Conservation (phyloP, 805 yeast genomes). For the Vanderwaltozyma verrucispora region DNA sequence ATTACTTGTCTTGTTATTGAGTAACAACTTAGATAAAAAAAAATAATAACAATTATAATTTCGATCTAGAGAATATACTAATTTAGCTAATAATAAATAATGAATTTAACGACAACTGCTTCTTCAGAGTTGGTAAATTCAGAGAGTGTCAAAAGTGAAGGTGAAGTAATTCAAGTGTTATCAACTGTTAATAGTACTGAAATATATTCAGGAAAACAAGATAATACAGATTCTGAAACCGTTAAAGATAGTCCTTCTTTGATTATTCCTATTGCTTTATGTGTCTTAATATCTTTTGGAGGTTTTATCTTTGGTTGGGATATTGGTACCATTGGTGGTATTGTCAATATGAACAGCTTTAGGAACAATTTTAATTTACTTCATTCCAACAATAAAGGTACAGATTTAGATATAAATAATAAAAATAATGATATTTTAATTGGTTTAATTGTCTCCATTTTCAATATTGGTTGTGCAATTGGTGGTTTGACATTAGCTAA, state of each 20-base stretch:
- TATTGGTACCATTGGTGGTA: constrained; percentile 68
- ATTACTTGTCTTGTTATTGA: too few species aligned
- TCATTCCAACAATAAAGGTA: constrained; percentile 17
- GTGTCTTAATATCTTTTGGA: constrained; percentile 55
- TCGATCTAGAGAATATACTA: too few species aligned
- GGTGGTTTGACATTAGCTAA: constrained; percentile 56
- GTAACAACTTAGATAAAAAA: too few species aligned
- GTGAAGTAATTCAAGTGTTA: too few species aligned
- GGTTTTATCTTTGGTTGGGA: constrained; percentile 71
- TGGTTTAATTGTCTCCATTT: constrained; percentile 45
- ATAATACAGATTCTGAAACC: too few species aligned
- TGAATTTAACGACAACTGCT: too few species aligned
- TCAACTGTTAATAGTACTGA: background rate
- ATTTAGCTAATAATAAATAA: too few species aligned
- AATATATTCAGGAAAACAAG: too few species aligned
- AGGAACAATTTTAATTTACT: constrained; percentile 39
- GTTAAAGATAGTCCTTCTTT: background rate
- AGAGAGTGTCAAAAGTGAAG: too few species aligned
- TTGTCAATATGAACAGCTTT: constrained; percentile 51
- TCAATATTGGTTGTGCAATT: constrained; percentile 60
- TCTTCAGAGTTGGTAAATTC: too few species aligned
- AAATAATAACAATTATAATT: too few species aligned
- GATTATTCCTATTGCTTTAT: constrained; percentile 24
- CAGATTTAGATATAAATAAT: constrained; percentile 22
- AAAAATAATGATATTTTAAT: constrained; percentile 26